These are phyloP conservation scores for Ogataea ganodermae DNA, from an alignment of 805 yeast species.

Conservation along the genomic window DNA sequence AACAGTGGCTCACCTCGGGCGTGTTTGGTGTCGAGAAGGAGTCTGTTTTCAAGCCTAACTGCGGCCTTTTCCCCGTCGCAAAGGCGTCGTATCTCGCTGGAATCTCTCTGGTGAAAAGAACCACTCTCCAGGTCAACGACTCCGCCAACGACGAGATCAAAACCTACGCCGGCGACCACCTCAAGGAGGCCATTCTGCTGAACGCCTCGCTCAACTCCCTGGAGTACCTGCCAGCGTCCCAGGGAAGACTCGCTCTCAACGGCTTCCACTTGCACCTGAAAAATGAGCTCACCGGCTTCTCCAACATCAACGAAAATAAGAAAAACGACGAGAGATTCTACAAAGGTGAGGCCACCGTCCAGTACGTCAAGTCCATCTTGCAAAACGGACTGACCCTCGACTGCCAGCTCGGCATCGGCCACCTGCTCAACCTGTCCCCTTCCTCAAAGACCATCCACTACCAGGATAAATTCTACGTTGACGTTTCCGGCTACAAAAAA, in stretches of 20 bases:
- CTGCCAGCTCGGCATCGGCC: conserved; percentile 55
- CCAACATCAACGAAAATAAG: conserved; percentile 18
- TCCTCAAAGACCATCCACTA: conserved; percentile 47
- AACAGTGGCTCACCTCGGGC: conserved; percentile 52
- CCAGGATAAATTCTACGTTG: conserved; percentile 80
- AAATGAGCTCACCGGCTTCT: conserved; percentile 47
- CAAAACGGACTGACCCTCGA: conserved; percentile 51
- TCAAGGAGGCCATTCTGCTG: conserved; percentile 56
- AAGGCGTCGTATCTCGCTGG: conserved; percentile 44
- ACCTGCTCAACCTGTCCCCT: conserved; percentile 43
- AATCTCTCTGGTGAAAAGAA: conserved; percentile 58
- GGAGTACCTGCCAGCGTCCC: conserved; percentile 33
- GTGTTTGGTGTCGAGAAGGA: conserved; percentile 48
- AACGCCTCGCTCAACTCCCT: conserved; percentile 48
- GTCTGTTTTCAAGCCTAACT: conserved; percentile 5
- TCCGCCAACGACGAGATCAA: conserved; percentile 59
- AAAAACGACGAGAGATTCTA: conserved; percentile 34
- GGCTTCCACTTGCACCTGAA: conserved; percentile 46
- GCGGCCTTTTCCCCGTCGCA: conserved; percentile 2
- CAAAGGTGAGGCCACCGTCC: conserved; percentile 37
- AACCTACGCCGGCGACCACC: conserved; percentile 58
- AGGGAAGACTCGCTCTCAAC: conserved; percentile 43
- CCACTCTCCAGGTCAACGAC: conserved; percentile 51
- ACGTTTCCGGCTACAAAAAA: conserved; percentile 27
- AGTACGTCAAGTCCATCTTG: conserved; percentile 43